Evolutionary conservation across 305 asterid species (phyloP).

Genomic region (Solanum hybrid): DNA sequence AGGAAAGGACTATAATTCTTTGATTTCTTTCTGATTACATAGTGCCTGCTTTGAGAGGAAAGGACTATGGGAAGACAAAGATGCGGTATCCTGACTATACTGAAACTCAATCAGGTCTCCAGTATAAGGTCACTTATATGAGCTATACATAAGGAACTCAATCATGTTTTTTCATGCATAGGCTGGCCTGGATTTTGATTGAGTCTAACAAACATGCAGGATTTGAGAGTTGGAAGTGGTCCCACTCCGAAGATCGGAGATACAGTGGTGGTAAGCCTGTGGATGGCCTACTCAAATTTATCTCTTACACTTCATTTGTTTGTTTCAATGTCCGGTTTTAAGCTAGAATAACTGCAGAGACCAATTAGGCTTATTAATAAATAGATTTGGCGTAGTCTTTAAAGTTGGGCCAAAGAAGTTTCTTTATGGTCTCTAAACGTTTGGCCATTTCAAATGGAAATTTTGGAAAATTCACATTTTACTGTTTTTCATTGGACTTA

Average conservation of each 20-base stretch:
- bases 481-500: not conserved
- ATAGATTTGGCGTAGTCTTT: not conserved
- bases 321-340: not conserved
- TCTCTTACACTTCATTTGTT: not conserved
- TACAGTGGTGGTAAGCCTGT: conserved; percentile 65
- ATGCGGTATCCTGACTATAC: conserved; percentile 82
- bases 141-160: conserved; percentile 10
- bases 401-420: not conserved
- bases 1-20: conserved; percentile 54
- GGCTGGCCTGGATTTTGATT: conserved; percentile 11
- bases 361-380: not conserved
- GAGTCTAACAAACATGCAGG: conserved; percentile 41
- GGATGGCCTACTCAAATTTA: not conserved
- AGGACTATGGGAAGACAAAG: conserved; percentile 96
- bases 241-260: conserved; percentile 79
- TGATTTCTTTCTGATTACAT: conserved; percentile 52
- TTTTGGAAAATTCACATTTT: not conserved
- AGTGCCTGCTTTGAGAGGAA: conserved; percentile 99
- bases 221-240: conserved; percentile 75
- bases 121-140: conserved; percentile 62
- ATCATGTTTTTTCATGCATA: conserved; percentile 13
- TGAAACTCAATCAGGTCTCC: conserved; percentile 87
- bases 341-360: not conserved
- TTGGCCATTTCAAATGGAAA: not conserved
- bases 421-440: not conserved